These are phyloP conservation scores for Aquilaria malaccensis DNA, from an alignment of 345 rosid genomes.

Conservation along the genomic window DNA sequence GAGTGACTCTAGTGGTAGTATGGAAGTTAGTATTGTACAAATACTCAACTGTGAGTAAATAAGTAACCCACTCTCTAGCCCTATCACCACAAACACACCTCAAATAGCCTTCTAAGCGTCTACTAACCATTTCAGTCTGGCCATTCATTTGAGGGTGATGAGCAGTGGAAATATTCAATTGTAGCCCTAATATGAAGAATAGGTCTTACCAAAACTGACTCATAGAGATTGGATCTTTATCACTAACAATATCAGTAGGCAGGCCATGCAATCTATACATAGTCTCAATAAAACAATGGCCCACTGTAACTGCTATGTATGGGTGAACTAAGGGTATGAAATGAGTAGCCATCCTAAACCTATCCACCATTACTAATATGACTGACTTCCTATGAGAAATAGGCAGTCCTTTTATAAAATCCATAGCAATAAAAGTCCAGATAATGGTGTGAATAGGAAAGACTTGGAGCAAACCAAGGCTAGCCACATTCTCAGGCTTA, in stretches of 20 bases:
- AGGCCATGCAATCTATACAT: too few species aligned
- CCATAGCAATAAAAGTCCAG: neutral
- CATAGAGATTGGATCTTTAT: too few species aligned
- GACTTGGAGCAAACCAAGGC: neutral
- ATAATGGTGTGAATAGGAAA: too few species aligned
- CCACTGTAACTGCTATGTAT: neutral
- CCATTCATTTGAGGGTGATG: neutral
- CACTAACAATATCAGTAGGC: too few species aligned
- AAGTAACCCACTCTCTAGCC: neutral
- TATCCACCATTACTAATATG: neutral
- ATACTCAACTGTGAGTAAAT: neutral
- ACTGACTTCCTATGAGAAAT: neutral
- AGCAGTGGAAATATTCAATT: neutral
- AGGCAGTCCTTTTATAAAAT: neutral
- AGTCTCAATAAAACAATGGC: too few species aligned
- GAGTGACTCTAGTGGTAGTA: too few species aligned
- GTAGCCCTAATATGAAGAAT: neutral
- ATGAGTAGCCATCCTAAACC: neutral
- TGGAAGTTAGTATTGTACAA: too few species aligned
- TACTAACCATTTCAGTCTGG: neutral
- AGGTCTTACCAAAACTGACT: neutral
- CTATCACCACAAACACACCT: neutral
- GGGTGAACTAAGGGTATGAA: neutral
- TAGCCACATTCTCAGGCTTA: neutral
- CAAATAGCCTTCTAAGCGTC: conserved; percentile 9